Evolutionary conservation across 2,329 filamentous ascomycete genomes (phyloP).

Genomic region (Alternaria incomplexa): DNA sequence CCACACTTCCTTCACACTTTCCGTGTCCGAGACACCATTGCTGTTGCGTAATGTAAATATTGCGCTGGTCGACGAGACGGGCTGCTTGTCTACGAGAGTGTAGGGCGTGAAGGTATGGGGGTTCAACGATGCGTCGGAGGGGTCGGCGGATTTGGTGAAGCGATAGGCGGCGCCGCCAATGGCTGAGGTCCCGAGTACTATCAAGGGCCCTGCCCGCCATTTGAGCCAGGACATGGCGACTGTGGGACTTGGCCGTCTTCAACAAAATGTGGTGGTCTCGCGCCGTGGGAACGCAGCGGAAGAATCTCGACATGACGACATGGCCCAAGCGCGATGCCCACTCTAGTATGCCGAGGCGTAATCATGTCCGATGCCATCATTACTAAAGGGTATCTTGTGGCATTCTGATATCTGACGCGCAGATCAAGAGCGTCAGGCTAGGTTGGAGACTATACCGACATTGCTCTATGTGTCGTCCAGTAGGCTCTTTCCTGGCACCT

Average conservation of each 20-base stretch:
- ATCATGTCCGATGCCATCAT: background rate
- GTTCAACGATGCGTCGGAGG: constrained; percentile 57
- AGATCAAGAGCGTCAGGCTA: background rate
- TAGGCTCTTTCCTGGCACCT: background rate
- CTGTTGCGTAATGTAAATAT: constrained; percentile 68
- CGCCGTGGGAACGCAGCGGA: background rate
- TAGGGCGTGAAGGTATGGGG: constrained; percentile 68
- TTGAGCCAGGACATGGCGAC: constrained; percentile 38
- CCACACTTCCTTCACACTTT: constrained; percentile 54
- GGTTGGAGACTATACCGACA: background rate
- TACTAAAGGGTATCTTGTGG: background rate
- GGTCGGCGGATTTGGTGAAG: constrained; percentile 27
- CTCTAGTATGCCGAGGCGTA: constrained; percentile 6
- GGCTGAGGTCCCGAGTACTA: constrained; percentile 43
- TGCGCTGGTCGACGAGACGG: constrained; percentile 70
- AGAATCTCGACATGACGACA: constrained; percentile 11
- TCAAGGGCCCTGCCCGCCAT: constrained; percentile 35
- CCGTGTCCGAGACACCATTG: constrained; percentile 32
- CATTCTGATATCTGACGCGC: background rate
- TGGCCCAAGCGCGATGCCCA: constrained; percentile 14
- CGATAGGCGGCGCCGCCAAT: constrained; percentile 45
- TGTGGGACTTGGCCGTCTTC: background rate
- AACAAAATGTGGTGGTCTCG: background rate
- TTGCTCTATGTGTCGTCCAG: background rate
- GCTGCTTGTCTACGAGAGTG: constrained; percentile 65